These are phyloP conservation scores for Rhizopogon sp. DNA, from an alignment of 768 basidiomycete species.

Conservation along the genomic window DNA sequence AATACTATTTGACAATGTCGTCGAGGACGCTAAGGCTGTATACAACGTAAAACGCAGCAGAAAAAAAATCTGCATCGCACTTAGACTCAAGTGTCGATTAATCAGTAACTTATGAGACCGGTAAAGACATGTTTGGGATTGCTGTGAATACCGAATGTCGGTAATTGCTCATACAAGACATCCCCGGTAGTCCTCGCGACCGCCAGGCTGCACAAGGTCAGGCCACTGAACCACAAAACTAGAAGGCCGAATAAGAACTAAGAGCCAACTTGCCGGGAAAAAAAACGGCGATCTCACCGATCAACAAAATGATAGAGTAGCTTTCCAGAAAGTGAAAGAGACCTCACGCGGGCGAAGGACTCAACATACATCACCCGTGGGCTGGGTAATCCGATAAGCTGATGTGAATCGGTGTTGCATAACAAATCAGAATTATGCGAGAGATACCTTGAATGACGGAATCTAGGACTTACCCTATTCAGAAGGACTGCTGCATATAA, in stretches of 20 bases:
- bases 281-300: constrained; percentile 60
- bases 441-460: neutral
- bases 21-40: neutral
- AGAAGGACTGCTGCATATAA: constrained; percentile 68
- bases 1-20: no score
- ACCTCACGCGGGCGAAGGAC: constrained; percentile 83
- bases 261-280: constrained; percentile 43
- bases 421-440: neutral
- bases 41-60: neutral
- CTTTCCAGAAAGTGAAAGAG: constrained; percentile 80
- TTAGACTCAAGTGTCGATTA: neutral
- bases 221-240: constrained; percentile 95
- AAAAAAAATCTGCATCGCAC: no score
- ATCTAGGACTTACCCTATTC: constrained; percentile 52
- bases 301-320: constrained; percentile 81
- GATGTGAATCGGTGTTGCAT: constrained; percentile 10
- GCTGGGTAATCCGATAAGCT: constrained; percentile 73
- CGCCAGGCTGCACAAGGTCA: constrained; percentile 36
- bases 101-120: neutral
- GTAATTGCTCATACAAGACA: constrained; percentile 52
- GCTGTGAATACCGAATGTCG: no score
- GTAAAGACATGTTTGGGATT: neutral
- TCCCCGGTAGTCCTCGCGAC: constrained; percentile 49
- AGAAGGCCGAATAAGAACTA: constrained; percentile 5
- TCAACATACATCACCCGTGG: constrained; percentile 85